Percentiles rank a stretch among this genome's conserved stretches.
phyloP scores from a whole-genome alignment of 768 basidiomycete genomes.

The Rhizopogon salebrosus region DNA sequence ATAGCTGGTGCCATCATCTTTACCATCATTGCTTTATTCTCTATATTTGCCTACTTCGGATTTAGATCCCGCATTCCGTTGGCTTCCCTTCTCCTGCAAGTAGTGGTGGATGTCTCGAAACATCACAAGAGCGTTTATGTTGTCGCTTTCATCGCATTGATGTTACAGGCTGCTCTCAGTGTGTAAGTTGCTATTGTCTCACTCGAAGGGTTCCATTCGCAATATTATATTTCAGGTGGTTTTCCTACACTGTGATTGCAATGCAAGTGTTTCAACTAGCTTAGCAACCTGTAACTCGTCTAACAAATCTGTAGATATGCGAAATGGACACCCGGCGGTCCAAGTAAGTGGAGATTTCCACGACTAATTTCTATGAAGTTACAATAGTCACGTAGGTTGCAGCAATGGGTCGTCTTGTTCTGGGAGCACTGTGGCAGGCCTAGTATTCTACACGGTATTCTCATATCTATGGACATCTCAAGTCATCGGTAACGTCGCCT shows the following conservation, averaged over 20 bases:
- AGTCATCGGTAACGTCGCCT: slow-evolving; percentile 72
- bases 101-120: slow-evolving; percentile 80
- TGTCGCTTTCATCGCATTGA: slow-evolving; percentile 67
- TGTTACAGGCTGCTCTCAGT: slow-evolving; percentile 64
- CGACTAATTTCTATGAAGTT: neutral
- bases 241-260: slow-evolving; percentile 70
- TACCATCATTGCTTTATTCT: slow-evolving; percentile 73
- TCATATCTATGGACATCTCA: slow-evolving; percentile 86
- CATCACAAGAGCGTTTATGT: slow-evolving; percentile 77
- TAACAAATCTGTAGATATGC: slow-evolving; percentile 32
- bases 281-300: neutral
- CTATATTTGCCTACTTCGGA: slow-evolving; percentile 70
- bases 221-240: slow-evolving; percentile 48
- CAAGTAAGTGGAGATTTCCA: slow-evolving; percentile 37
- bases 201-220: neutral
- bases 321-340: slow-evolving; percentile 75
- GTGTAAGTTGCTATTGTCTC: slow-evolving; percentile 40
- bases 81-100: slow-evolving; percentile 72
- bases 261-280: slow-evolving; percentile 40
- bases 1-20: slow-evolving; percentile 81
- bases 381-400: slow-evolving; percentile 37
- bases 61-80: slow-evolving; percentile 72
- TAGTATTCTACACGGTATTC: slow-evolving; percentile 75
- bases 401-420: slow-evolving; percentile 51
- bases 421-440: slow-evolving; percentile 68